A percentile compares a stretch with the other conserved stretches of the same genome.
phyloP scores from a whole-genome alignment of 257 asterid species.

The Nicotiana paniculata region DNA sequence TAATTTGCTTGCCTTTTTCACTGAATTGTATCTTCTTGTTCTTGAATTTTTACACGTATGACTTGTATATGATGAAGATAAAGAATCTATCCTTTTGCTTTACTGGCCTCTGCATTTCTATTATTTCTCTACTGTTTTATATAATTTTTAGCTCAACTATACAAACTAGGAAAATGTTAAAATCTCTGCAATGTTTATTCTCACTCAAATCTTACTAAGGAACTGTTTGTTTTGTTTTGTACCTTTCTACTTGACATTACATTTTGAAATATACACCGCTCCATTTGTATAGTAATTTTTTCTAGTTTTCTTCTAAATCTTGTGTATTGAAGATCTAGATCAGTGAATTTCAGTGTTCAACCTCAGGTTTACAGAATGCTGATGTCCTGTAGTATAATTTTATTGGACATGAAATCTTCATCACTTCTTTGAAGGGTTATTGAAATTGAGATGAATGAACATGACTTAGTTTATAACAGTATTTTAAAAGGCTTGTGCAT shows the following conservation, averaged over 20 bases:
- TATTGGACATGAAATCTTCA: not conserved
- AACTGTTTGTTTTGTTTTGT: not conserved
- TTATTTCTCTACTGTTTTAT: too few relatives aligned
- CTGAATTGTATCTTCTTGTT: too few relatives aligned
- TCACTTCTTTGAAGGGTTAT: not conserved
- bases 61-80: too few relatives aligned
- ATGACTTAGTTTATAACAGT: too few relatives aligned
- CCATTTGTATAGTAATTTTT: not conserved
- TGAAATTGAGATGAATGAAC: not conserved
- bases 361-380: not conserved
- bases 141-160: too few relatives aligned
- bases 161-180: not conserved
- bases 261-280: not conserved
- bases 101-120: too few relatives aligned
- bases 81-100: too few relatives aligned
- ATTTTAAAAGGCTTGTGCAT: too few relatives aligned
- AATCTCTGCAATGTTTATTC: not conserved
- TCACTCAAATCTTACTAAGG: not conserved
- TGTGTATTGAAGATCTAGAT: not conserved
- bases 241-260: not conserved
- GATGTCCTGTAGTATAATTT: not conserved
- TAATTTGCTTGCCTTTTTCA: too few relatives aligned
- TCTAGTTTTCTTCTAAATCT: not conserved
- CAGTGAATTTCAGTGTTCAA: not conserved
- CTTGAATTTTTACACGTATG: too few relatives aligned